Percentiles rank a stretch among this genome's conserved stretches.
These are phyloP conservation scores for Russula lepida DNA, from an alignment of 768 basidiomycete genomes.

Conservation along the genomic window DNA sequence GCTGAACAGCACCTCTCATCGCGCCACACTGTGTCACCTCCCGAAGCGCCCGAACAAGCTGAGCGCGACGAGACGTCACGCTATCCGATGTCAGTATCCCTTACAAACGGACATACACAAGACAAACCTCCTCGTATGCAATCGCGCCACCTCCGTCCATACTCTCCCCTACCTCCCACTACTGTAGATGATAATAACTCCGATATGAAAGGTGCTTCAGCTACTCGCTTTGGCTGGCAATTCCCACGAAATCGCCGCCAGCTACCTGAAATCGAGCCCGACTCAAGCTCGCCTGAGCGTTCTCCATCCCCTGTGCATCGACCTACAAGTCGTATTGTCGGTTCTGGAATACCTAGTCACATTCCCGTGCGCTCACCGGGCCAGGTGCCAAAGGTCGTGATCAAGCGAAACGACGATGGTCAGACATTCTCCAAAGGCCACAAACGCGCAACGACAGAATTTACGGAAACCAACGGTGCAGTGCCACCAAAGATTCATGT, in stretches of 20 bases:
- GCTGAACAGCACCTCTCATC: background rate
- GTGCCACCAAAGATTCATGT: slow-evolving; percentile 23
- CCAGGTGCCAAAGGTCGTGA: slow-evolving; percentile 27
- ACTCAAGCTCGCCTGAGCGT: slow-evolving; percentile 26
- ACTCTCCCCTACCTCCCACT: slow-evolving; percentile 7
- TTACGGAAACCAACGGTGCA: slow-evolving; percentile 23
- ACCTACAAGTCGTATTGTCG: slow-evolving; percentile 25
- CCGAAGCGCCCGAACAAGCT: background rate
- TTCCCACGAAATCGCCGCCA: slow-evolving; percentile 29
- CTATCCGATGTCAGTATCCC: background rate
- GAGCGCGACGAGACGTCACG: slow-evolving; percentile 1
- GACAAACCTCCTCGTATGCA: background rate
- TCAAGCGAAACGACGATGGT: slow-evolving; percentile 10
- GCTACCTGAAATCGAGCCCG: slow-evolving; percentile 36
- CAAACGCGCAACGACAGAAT: slow-evolving; percentile 26
- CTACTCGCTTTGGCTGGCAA: slow-evolving; percentile 32
- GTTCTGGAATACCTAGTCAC: slow-evolving; percentile 28
- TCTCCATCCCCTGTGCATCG: slow-evolving; percentile 21
- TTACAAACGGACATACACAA: background rate
- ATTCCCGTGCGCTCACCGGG: slow-evolving; percentile 39
- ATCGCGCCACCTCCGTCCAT: background rate
- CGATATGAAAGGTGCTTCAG: slow-evolving; percentile 16
- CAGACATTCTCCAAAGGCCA: slow-evolving; percentile 24
- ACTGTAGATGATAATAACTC: slow-evolving; percentile 3
- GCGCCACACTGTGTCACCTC: background rate